These are phyloP conservation scores for Pseudisothecium myosuroides DNA, from an alignment of 225 moss, liverwort and hornwort species.

Conservation along the genomic window DNA sequence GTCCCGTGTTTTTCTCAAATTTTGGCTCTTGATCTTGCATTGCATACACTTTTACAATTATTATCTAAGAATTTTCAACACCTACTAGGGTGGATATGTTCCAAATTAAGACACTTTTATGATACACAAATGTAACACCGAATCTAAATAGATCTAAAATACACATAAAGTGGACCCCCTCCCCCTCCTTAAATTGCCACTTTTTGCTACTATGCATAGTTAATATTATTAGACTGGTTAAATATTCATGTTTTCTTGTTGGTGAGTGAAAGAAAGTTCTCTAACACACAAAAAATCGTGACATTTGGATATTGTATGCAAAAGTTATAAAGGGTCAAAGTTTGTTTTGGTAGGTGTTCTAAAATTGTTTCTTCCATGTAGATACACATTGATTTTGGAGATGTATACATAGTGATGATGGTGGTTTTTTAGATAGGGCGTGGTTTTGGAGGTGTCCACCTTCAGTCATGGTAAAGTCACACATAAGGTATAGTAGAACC, in stretches of 20 bases:
- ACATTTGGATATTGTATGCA: background rate
- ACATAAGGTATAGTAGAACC: no score
- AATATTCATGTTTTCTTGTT: background rate
- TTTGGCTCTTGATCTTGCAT: no score
- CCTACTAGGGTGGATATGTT: background rate
- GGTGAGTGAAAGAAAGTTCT: background rate
- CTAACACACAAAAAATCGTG: rapidly evolving
- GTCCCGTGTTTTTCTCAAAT: no score
- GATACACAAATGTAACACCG: background rate
- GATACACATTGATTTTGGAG: no score
- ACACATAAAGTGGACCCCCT: background rate
- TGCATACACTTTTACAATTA: no score
- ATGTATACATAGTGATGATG: no score
- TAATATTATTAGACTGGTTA: background rate
- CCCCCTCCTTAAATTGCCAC: rapidly evolving
- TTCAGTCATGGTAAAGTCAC: no score
- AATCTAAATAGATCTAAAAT: background rate
- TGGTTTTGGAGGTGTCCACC: no score
- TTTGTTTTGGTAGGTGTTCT: background rate
- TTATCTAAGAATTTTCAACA: background rate
- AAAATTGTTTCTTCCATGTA: background rate
- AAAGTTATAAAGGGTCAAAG: background rate
- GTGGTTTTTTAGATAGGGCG: no score
- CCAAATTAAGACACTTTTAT: background rate
- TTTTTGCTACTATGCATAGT: background rate